phyloP scores from a whole-genome alignment of 345 rosid species.

The Ailanthus altissimus region DNA sequence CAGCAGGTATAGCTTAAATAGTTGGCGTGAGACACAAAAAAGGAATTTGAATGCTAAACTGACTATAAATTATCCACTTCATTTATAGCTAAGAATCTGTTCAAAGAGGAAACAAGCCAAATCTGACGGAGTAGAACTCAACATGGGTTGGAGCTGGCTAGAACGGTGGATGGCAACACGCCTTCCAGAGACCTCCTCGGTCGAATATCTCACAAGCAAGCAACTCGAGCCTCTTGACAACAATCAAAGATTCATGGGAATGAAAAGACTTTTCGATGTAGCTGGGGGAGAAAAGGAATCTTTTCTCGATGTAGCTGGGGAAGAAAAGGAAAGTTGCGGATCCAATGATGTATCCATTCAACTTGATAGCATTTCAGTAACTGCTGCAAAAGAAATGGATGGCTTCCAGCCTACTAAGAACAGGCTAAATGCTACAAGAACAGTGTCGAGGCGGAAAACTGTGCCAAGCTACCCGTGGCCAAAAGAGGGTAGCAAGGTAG shows the following conservation, averaged over 20 bases:
- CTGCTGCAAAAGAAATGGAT: conserved; percentile 25
- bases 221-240: conserved; percentile 30
- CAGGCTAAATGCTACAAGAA: conserved; percentile 38
- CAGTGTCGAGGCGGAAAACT: conserved; percentile 50
- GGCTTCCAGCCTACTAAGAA: conserved; percentile 32
- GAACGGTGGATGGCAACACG: conserved; percentile 95
- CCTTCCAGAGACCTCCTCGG: conserved; percentile 44
- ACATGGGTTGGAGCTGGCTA: conserved; percentile 81
- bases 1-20: conserved; percentile 62
- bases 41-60: neutral
- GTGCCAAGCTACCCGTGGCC: conserved; percentile 49
- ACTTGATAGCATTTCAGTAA: conserved; percentile 38
- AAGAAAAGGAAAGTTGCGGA: conserved; percentile 85
- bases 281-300: conserved; percentile 71
- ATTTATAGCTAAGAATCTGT: conserved; percentile 62
- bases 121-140: conserved; percentile 41
- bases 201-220: conserved; percentile 34
- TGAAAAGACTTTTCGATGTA: conserved; percentile 37
- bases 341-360: conserved; percentile 73
- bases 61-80: neutral
- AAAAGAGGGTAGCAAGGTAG: conserved; percentile 50
- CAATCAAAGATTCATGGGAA: conserved; percentile 26
- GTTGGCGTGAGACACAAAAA: neutral
- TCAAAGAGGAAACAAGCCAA: conserved; percentile 57
- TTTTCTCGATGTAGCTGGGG: conserved; percentile 47